Base-by-base conservation (phyloP, 1,284 basidiomycete species). In the Singerocomus inundabilis region DNA sequence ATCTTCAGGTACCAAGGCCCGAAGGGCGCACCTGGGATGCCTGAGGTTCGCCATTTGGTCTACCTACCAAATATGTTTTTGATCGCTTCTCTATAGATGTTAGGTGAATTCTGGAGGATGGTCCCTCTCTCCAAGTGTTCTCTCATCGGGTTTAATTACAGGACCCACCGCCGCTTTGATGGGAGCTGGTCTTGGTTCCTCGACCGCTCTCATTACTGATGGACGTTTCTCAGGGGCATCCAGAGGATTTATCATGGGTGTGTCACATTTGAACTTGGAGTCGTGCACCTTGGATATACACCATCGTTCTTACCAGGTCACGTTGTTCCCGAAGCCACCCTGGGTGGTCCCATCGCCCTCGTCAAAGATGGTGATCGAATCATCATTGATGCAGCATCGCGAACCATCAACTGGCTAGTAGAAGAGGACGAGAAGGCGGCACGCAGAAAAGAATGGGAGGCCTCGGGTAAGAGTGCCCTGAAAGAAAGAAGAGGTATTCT, bases 21-120 rank as follows among this genome's bases (percentile, higher is more conserved):
- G 4, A 96, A 94, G 71, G 94, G 95, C 49, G 95, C 88, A 28
- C 95, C 94, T 18, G 94, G 95, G 42, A 98, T 98, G 96, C 96
- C 96, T 15, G 96, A 98, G 71, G 80, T 81, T 45, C 42, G 65
- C 54, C 28, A 9, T 42, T 40, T 28, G 16, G 72, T 45, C 26
- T 28, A n/a, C n/a, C 34, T 32, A 36, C 26, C 30, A 12, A 24
- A 12, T 12, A 35, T n/a, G 7, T 13, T 12, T 48, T 31, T 57
- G 24, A 57, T 13, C 5, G 45, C 31, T 50, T 26, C 45, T 49
- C 13, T 35, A 16, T 49, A 72, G 71, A 82, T 80, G 79, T 66
- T 82, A 44, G 77, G 77, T 79, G 61, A 58, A 54, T 48, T 46
- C 5, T 5, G 37, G 36, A 33, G 8, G 30, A 30, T 37, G n/a